These are phyloP conservation scores for Achaetomiella virescens DNA, from an alignment of 495 filamentous ascomycete species.

Conservation along the genomic window DNA sequence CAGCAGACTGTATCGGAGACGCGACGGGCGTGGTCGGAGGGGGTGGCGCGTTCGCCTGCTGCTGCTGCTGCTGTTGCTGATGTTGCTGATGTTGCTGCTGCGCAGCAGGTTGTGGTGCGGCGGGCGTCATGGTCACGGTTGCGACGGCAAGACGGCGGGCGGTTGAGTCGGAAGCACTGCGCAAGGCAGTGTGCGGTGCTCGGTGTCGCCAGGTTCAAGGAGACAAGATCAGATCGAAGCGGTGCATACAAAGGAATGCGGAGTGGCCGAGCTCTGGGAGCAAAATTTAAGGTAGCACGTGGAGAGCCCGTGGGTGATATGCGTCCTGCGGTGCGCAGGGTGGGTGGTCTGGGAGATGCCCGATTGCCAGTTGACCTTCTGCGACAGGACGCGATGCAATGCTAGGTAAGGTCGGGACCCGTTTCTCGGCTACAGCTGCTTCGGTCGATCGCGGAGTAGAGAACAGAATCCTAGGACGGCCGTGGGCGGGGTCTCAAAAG, in stretches of 20 bases:
- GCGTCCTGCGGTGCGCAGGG: background rate
- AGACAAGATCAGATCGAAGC: background rate
- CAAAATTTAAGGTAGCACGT: background rate
- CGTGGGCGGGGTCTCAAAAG: background rate
- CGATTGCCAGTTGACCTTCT: slow-evolving; percentile 12
- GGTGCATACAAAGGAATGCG: slow-evolving; percentile 8
- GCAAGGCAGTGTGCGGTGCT: slow-evolving; percentile 10
- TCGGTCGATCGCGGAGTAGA: slow-evolving; percentile 9
- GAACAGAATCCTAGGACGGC: background rate
- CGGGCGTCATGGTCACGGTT: slow-evolving; percentile 35
- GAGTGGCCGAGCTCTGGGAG: background rate
- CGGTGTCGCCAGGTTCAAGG: slow-evolving; percentile 14
- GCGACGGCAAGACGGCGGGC: slow-evolving; percentile 21
- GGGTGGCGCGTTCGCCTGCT: slow-evolving; percentile 14
- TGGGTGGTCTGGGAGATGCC: slow-evolving; percentile 3
- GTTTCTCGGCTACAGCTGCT: slow-evolving; percentile 4
- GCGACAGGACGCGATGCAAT: slow-evolving; percentile 18
- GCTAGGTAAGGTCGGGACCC: background rate
- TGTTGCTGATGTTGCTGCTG: slow-evolving; percentile 14
- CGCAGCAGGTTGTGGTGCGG: slow-evolving; percentile 17
- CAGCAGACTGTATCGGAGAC: slow-evolving; percentile 24
- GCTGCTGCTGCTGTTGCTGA: slow-evolving; percentile 13
- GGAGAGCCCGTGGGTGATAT: background rate
- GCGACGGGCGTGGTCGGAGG: slow-evolving; percentile 16
- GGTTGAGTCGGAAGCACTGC: slow-evolving; percentile 18